Evolutionary conservation across 768 basidiomycete genomes (phyloP).

Genomic region (Tulasnella sp.): DNA sequence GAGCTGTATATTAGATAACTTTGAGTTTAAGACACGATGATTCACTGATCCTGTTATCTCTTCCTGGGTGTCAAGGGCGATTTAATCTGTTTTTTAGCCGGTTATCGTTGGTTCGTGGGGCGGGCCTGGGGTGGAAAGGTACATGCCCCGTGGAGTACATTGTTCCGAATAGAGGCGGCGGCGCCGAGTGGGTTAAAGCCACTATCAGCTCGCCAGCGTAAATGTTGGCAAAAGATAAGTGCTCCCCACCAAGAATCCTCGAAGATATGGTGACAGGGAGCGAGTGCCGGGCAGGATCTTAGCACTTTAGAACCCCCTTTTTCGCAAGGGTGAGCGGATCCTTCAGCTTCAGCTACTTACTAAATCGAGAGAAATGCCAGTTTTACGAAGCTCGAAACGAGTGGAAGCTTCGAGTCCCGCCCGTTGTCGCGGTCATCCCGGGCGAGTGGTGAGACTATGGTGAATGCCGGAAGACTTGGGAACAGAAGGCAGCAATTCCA

Average conservation of each 20-base stretch:
- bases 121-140: not conserved
- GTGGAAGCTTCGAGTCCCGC: too few species aligned
- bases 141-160: not conserved
- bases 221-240: slow-evolving; percentile 1
- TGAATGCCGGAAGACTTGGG: too few species aligned
- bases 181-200: not conserved
- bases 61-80: not conserved
- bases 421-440: too few species aligned
- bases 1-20: not conserved
- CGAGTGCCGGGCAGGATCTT: not conserved
- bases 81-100: not conserved
- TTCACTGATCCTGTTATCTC: not conserved
- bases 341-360: too few species aligned
- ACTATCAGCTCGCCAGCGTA: not conserved
- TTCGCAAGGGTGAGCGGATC: not conserved
- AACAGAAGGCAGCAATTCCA: too few species aligned
- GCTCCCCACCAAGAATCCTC: not conserved
- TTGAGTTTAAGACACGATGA: not conserved
- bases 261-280: not conserved
- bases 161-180: not conserved
- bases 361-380: too few species aligned
- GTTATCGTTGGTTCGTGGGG: not conserved
- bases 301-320: not conserved
- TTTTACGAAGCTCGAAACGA: too few species aligned
- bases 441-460: too few species aligned